These are phyloP conservation scores for Colletotrichum tropicicola DNA, from an alignment of 2,329 filamentous ascomycete species.

Conservation along the genomic window DNA sequence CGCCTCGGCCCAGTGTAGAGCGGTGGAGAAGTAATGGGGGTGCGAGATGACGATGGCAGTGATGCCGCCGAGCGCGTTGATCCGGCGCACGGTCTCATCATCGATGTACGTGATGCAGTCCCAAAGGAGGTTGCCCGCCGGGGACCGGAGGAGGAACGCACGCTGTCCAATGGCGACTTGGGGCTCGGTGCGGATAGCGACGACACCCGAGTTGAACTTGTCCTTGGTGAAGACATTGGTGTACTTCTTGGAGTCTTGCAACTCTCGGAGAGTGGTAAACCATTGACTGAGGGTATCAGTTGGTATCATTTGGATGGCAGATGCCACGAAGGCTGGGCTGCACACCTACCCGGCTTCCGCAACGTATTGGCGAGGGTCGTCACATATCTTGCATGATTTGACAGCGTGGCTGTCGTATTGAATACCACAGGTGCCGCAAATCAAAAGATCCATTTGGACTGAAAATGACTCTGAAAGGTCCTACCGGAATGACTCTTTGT, in stretches of 20 bases:
- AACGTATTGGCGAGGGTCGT: constrained; percentile 77
- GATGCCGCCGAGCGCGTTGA: constrained; percentile 71
- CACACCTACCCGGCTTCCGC: constrained; percentile 44
- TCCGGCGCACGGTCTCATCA: constrained; percentile 64
- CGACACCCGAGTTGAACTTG: constrained; percentile 51
- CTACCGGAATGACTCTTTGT: neutral
- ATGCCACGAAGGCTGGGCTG: neutral
- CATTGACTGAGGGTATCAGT: constrained; percentile 60
- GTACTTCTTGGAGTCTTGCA: constrained; percentile 50
- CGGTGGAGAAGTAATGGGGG: constrained; percentile 84
- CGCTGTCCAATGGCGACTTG: constrained; percentile 80
- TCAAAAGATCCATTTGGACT: constrained; percentile 44
- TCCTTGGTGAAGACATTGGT: constrained; percentile 64
- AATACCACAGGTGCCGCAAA: constrained; percentile 76
- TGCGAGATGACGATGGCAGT: constrained; percentile 79
- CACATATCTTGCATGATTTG: constrained; percentile 74
- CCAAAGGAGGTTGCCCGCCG: constrained; percentile 79
- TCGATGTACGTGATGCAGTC: constrained; percentile 79
- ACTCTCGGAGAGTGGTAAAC: constrained; percentile 67
- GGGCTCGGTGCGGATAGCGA: constrained; percentile 59
- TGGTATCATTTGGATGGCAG: constrained; percentile 22
- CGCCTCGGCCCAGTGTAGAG: constrained; percentile 75
- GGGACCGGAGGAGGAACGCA: constrained; percentile 73
- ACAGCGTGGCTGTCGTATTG: constrained; percentile 65
- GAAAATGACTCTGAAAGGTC: neutral